Evolutionary conservation across 2,329 filamentous ascomycete genomes (phyloP).

Genomic region (Ilyonectria mors-panacis): DNA sequence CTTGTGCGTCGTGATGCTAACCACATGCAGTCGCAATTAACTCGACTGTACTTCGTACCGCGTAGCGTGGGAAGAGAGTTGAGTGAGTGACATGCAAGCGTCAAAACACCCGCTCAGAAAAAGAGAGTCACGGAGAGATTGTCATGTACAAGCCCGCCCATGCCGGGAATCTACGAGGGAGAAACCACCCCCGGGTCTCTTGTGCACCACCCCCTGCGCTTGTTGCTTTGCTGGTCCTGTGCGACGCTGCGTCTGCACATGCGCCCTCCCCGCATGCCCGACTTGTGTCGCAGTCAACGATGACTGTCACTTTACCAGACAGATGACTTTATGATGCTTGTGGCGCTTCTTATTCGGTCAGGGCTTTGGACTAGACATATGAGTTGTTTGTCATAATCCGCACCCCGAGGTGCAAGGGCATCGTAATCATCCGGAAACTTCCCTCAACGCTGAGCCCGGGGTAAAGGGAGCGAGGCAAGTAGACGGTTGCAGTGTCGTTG

Average conservation of each 20-base stretch:
- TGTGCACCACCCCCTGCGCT: slow-evolving; percentile 16
- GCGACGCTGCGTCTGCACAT: slow-evolving; percentile 19
- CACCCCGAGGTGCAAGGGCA: neutral
- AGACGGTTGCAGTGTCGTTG: slow-evolving; percentile 39
- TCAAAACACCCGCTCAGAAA: neutral
- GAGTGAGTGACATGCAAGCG: neutral
- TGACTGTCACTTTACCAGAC: slow-evolving; percentile 21
- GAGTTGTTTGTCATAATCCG: neutral
- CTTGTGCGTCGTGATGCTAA: slow-evolving; percentile 39
- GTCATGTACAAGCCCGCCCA: neutral
- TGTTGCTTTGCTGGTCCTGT: slow-evolving; percentile 16
- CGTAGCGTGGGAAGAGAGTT: neutral
- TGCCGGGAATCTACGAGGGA: slow-evolving; percentile 5
- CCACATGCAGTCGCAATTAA: slow-evolving; percentile 40
- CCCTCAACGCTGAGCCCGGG: slow-evolving; percentile 23
- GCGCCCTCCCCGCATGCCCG: slow-evolving; percentile 27
- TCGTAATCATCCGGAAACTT: slow-evolving; percentile 13
- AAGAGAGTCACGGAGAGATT: neutral
- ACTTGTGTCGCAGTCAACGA: slow-evolving; percentile 11
- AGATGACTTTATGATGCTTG: slow-evolving; percentile 1
- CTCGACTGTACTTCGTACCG: slow-evolving; percentile 17
- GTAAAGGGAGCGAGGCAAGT: slow-evolving; percentile 19
- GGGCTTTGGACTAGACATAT: neutral
- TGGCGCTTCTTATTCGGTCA: slow-evolving; percentile 26
- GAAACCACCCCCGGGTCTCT: slow-evolving; percentile 15